A percentile compares a stretch with the other conserved stretches of the same genome.
These are phyloP conservation scores for Talaromyces marneffei DNA, from an alignment of 2,329 filamentous ascomycete species.

Conservation along the genomic window DNA sequence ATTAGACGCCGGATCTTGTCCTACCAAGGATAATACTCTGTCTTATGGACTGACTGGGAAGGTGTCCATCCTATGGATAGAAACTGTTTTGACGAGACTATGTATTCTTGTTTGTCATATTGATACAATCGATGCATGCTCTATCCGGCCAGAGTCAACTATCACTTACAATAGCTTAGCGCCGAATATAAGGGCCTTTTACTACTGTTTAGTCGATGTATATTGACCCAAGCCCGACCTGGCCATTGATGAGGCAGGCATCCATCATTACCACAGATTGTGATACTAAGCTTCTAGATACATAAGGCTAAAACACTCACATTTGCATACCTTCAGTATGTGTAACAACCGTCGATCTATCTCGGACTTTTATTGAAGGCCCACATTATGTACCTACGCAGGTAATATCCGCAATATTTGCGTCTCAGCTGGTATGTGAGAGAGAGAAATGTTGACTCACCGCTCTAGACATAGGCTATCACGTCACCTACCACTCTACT, in stretches of 20 bases:
- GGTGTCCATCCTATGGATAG: background rate
- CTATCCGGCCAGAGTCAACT: too few species aligned
- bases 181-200: too few species aligned
- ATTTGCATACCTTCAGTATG: background rate
- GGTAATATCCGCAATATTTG: background rate
- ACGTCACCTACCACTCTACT: too few species aligned
- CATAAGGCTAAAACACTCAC: background rate
- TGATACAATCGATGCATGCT: too few species aligned
- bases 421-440: background rate
- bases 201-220: too few species aligned
- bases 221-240: background rate
- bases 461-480: too few species aligned
- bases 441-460: too few species aligned
- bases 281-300: background rate
- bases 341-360: background rate
- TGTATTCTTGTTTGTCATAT: too few species aligned
- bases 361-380: background rate
- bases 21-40: background rate
- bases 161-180: too few species aligned
- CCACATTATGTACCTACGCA: background rate
- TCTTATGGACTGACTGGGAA: background rate
- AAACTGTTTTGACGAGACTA: too few species aligned
- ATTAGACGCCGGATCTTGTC: background rate
- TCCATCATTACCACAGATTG: background rate
- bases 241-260: background rate